Base-by-base conservation (phyloP, 306 rosid genomes). In the Pueraria montana region DNA sequence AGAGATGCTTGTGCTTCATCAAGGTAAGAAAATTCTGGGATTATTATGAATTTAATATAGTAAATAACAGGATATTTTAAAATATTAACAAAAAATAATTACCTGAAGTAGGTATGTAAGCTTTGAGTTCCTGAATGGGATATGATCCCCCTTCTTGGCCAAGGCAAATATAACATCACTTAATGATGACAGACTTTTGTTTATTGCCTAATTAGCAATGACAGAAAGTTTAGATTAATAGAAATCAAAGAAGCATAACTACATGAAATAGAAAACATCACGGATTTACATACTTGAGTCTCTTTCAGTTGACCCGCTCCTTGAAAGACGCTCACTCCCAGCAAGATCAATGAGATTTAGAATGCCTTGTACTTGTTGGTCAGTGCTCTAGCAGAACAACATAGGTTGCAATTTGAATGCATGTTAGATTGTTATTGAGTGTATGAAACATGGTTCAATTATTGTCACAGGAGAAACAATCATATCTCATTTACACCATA, bases 101-200 rank as follows among this genome's bases (percentile, higher is more conserved):
- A 94, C 98, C 98, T 96, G 99, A 81, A 96, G 99, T 74, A 96
- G 94, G 86, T 96, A 96, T 49, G 99, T 96, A 38, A 96, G 99
- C 87, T 94, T 96, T 23, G 99, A 96, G 93, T 96, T 94, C 81
- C 99, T 84, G 86, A 90, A 96, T 63, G 99, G 99, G 18, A 96
- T 81, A 43, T 96, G 90, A 50, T 96, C 99, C 72, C 94, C 98
- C 91, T 94, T 94, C 93, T 94, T 96, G 78, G 98, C 98, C 92
- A 96, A 88, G 62, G 99, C 82, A 82, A 94, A 94, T 87, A 96
- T 96, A 30, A 96, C 99, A 77, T 96, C 99, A 78, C 97, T 94
- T 65, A 96, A 83, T 45, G 93, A 96, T 56, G 99, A 96, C 45
- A 96, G 67, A 81, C 99, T 96, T 85, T 87, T 92, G 69, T 96